Conservation (phyloP, 306 rosid species). For the Ammopiptanthus mongolicus region DNA sequence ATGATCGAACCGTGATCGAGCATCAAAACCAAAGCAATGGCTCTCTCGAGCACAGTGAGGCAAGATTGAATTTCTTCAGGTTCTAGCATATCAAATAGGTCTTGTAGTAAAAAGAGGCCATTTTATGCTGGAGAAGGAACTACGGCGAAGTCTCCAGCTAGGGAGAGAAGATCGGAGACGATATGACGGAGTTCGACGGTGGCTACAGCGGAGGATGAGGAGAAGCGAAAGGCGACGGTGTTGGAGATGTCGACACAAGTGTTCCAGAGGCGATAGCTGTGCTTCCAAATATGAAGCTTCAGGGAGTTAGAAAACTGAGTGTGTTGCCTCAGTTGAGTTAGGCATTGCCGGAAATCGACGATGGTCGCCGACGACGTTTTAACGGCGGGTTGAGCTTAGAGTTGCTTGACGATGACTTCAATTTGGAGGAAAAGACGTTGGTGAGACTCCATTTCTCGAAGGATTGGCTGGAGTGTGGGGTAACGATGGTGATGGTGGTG, state of each 20-base stretch:
- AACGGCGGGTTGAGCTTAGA: constrained; percentile 39
- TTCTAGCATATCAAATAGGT: constrained; percentile 73
- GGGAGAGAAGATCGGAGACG: constrained; percentile 61
- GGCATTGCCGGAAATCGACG: constrained; percentile 44
- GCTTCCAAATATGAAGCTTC: constrained; percentile 77
- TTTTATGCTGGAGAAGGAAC: constrained; percentile 63
- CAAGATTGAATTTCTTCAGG: constrained; percentile 66
- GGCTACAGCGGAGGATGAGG: constrained; percentile 19
- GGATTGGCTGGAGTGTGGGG: constrained; percentile 22
- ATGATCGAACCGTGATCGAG: constrained; percentile 26
- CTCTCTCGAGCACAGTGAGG: constrained; percentile 79
- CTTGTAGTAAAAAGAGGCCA: constrained; percentile 70
- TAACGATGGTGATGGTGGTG: no score
- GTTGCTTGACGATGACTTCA: constrained; percentile 52
- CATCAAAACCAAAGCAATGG: constrained; percentile 63
- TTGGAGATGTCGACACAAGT: constrained; percentile 87
- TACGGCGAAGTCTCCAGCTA: constrained; percentile 47
- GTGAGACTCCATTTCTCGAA: constrained; percentile 26
- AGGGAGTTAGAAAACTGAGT: constrained; percentile 53
- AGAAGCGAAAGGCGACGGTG: constrained; percentile 44
- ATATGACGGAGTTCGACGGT: constrained; percentile 59
- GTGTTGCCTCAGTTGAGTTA: constrained; percentile 44
- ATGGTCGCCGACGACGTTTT: constrained; percentile 29
- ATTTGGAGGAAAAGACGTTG: constrained; percentile 44
- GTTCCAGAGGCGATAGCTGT: constrained; percentile 93